Evolutionary conservation across 306 rosid genomes (phyloP), one percentile per base, ranked within the genome.

Genomic region (Herpetospermum pedunculosum): DNA sequence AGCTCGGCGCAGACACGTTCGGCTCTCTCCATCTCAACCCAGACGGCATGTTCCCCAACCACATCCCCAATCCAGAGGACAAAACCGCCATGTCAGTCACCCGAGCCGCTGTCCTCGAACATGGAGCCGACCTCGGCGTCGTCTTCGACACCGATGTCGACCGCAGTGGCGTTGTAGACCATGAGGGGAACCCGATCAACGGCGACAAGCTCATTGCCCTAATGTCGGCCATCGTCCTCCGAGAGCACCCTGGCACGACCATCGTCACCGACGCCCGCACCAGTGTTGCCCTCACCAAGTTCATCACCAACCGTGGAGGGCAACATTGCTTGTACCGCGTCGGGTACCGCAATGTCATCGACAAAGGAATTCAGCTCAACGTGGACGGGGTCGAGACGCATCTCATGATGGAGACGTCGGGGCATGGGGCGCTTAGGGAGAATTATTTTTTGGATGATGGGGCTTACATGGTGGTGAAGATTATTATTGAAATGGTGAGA

Each of bases 351-450:
- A 93, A 93, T 75, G 98, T 93, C 15, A 91, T 91, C 44, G 98
- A 91, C 25, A 91, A 91, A 80, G 97, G 96, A 50, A 86, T 79
- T 46, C 92, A 82, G n/a, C 89, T 93, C 1, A 87, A 91, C 16
- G 28, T 35, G 4, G 94, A 84, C 2, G 97, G 97, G 14, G 75
- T 91, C 71, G 92, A 91, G 72, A 67, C 98, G 2, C 92, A 85
- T 80, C 89, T 91, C 15, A 91, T 87, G 98, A 91, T 93, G 91
- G 97, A 93, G 78, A 91, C 98, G 0, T 91, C 97, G 6, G 96
- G 98, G 12, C 97, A 89, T 41, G 97, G 98, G 52, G 97, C 98
- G 67, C 89, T 93, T 11, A 91, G 81, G 78, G 98, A 93, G 81
- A 93, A 93, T 16, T 84, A 86, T 81, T 91, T 89, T 82, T 96